These are phyloP conservation scores for Plantago elongata DNA, from an alignment of 257 asterid species.

Conservation along the genomic window DNA sequence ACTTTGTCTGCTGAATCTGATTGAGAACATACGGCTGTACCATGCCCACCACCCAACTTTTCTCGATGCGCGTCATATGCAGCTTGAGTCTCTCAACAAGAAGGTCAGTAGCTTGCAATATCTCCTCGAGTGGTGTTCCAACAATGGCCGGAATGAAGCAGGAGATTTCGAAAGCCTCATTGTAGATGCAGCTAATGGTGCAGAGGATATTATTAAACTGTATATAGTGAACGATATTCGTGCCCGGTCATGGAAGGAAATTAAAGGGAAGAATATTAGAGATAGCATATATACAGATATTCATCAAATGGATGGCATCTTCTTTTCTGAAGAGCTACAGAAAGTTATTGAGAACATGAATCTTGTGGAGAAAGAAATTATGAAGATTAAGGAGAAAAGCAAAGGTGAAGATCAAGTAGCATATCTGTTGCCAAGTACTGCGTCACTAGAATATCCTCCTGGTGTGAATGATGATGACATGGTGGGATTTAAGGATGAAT, in stretches of 20 bases:
- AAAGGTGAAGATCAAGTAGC: neutral
- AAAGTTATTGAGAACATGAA: neutral
- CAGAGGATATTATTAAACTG: neutral
- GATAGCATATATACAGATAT: neutral
- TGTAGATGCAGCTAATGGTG: neutral
- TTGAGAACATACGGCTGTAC: neutral
- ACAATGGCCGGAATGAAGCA: neutral
- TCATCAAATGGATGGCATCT: too few species aligned
- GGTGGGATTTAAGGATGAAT: neutral
- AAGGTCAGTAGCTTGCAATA: neutral
- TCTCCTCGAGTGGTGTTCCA: neutral
- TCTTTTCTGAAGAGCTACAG: neutral
- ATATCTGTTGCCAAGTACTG: neutral
- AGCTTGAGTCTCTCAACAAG: neutral
- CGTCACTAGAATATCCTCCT: neutral
- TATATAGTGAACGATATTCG: neutral
- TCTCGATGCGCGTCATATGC: neutral
- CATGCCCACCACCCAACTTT: neutral
- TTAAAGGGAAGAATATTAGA: neutral
- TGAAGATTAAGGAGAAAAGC: slow-evolving; percentile 1
- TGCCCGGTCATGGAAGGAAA: neutral
- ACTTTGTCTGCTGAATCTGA: neutral
- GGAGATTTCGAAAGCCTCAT: neutral
- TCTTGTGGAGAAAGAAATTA: neutral
- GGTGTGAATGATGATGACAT: neutral